phyloP scores from a whole-genome alignment of 2,329 filamentous ascomycete species.

The Cladosporium sp. region DNA sequence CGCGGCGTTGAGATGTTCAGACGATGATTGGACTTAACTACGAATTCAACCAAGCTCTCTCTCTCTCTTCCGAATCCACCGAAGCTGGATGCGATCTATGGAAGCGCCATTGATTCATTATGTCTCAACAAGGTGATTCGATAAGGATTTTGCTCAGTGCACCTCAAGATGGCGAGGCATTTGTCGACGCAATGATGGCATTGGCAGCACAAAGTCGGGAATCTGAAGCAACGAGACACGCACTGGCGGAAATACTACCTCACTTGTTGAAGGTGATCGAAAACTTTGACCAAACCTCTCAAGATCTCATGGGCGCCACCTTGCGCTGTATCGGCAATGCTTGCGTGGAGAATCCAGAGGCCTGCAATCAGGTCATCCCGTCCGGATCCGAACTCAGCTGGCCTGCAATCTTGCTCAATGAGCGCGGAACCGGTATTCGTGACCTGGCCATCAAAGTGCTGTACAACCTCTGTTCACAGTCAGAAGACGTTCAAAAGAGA shows the following conservation, averaged over 20 bases:
- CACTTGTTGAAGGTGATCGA: background rate
- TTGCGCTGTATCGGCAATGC: slow-evolving; percentile 30
- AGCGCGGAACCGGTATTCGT: background rate
- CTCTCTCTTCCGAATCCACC: too few species aligned
- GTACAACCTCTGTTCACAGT: slow-evolving; percentile 33
- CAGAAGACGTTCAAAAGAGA: slow-evolving; percentile 20
- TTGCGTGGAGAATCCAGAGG: slow-evolving; percentile 8
- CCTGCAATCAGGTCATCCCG: background rate
- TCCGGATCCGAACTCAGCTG: background rate
- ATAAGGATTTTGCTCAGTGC: background rate
- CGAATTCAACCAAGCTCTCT: too few species aligned
- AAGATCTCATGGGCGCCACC: slow-evolving; percentile 3
- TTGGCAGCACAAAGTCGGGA: slow-evolving; percentile 3
- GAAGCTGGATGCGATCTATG: too few species aligned
- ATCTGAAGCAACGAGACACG: background rate
- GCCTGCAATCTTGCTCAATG: background rate
- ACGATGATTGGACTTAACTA: too few species aligned
- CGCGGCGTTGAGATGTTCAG: too few species aligned
- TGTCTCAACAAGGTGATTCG: background rate
- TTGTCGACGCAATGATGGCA: background rate
- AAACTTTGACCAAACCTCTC: background rate
- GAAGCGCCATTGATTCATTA: too few species aligned
- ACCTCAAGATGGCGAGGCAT: background rate
- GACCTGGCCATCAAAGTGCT: slow-evolving; percentile 33
- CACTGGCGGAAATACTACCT: background rate